Conservation (phyloP, 495 filamentous ascomycete species). For the Penicillium desertorum region DNA sequence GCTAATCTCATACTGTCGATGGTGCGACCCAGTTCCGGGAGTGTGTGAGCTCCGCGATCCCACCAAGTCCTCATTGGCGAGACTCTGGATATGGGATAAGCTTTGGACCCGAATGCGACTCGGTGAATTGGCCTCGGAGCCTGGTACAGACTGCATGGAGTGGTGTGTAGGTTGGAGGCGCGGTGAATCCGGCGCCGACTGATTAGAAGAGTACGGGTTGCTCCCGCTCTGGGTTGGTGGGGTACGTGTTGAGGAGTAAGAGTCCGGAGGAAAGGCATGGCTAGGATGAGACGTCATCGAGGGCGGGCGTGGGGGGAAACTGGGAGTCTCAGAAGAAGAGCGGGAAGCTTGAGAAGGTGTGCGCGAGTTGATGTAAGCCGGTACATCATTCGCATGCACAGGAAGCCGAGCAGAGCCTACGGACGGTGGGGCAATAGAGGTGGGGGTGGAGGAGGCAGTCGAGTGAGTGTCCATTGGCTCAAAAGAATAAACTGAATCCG, state of each 20-base stretch:
- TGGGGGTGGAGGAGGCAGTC: slow-evolving; percentile 42
- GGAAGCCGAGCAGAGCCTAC: slow-evolving; percentile 39
- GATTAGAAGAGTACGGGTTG: slow-evolving; percentile 18
- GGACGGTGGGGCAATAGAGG: slow-evolving; percentile 45
- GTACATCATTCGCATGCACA: slow-evolving; percentile 40
- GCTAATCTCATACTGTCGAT: slow-evolving; percentile 87
- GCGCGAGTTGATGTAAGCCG: slow-evolving; percentile 44
- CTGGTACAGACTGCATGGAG: slow-evolving; percentile 50
- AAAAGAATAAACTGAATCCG: slow-evolving; percentile 40
- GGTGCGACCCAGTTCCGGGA: slow-evolving; percentile 48
- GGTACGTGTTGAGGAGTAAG: slow-evolving; percentile 24
- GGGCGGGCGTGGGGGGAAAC: slow-evolving; percentile 23
- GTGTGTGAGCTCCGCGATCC: slow-evolving; percentile 43
- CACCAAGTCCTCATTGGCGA: slow-evolving; percentile 72
- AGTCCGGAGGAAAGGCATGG: slow-evolving; percentile 24
- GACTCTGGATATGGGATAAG: slow-evolving; percentile 84
- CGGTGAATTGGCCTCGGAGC: slow-evolving; percentile 62
- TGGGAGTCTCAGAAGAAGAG: slow-evolving; percentile 30
- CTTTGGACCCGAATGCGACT: slow-evolving; percentile 79
- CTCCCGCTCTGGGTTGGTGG: slow-evolving; percentile 13
- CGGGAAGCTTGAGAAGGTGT: slow-evolving; percentile 29
- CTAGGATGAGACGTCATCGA: slow-evolving; percentile 37
- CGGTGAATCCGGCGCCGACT: slow-evolving; percentile 52
- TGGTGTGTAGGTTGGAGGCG: slow-evolving; percentile 52
- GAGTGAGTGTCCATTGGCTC: slow-evolving; percentile 27